Base-by-base conservation (phyloP, 2,329 filamentous ascomycete species). In the Diaporthe vexans region DNA sequence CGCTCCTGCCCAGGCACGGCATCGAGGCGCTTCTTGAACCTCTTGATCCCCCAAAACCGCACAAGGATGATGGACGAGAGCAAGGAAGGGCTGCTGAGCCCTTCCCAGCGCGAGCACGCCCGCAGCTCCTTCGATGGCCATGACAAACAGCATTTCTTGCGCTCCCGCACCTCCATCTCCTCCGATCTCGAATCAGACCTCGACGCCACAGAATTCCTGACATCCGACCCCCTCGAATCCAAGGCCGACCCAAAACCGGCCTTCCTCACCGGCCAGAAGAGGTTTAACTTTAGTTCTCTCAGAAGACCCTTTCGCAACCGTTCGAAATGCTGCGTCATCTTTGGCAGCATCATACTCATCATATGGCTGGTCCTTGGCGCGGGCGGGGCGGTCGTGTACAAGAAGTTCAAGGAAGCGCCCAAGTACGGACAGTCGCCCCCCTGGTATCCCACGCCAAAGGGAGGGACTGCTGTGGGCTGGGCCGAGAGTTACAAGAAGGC, bases 401-500 rank as follows among this genome's bases (percentile, higher is more conserved):
- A 85, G 68, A 89, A 88, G 79, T 86, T 86, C 69, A 85, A 81
- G 57, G 78, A 84, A 19, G 82, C 85, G 4, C 90, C 90, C 0
- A 78, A 80, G 0, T 86, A 91, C 74, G 90, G 89, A 19, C 83
- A 86, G 74, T 92, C 92, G 2, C 92, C 92, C 37, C 91, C 93
- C 0, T 94, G 92, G 92, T 95, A 97, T 82, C 95, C 95, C 0
- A 89, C 92, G 0, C 95, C 95, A 0, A 88, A 85, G 71, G 95
- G 95, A 40, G 95, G 95, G 21, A 92, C 91, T 0, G 87, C 91
- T 6, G 82, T 87, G 71, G 85, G 85, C 40, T 98, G 95, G 95
- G 89, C 89, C 17, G 89, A 92, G 74, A 95, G 94, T 81, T 98
- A 97, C 81, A 85, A 85, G 58, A 95, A 95, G 82, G 95, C 95